A percentile compares a stretch with the other conserved stretches of the same genome.
These are phyloP conservation scores for Symbiodinium natans DNA, from an alignment of 73 alveolate genomes.

Conservation along the genomic window DNA sequence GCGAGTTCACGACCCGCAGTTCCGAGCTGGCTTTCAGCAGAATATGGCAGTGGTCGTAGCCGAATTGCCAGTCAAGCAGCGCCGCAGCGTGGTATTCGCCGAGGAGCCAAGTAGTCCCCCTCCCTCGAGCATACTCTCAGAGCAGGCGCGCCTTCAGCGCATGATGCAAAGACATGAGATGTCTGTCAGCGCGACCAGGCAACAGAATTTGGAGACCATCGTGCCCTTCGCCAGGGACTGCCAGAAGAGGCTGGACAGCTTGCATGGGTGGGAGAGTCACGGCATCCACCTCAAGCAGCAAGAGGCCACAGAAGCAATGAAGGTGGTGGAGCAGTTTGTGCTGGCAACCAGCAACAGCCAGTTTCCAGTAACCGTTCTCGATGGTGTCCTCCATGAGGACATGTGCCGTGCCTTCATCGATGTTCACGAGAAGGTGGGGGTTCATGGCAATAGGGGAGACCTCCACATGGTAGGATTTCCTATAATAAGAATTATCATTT, in stretches of 20 bases:
- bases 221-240: slow-evolving; percentile 12
- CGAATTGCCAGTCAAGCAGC: background rate
- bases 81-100: slow-evolving; percentile 39
- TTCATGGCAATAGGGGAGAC: too few species aligned
- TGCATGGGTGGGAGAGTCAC: slow-evolving; percentile 23
- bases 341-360: slow-evolving; percentile 6
- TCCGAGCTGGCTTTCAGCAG: too few species aligned
- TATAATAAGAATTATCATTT: too few species aligned
- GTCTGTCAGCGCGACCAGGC: background rate
- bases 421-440: slow-evolving; percentile 24
- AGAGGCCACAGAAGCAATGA: background rate
- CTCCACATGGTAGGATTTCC: too few species aligned
- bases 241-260: slow-evolving; percentile 24
- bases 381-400: slow-evolving; percentile 5
- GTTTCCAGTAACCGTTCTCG: slow-evolving; percentile 22
- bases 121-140: background rate
- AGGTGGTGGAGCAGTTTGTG: background rate
- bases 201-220: slow-evolving; percentile 4
- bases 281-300: background rate
- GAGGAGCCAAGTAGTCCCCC: slow-evolving; percentile 13
- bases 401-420: slow-evolving; percentile 5
- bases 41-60: background rate
- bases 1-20: too few species aligned
- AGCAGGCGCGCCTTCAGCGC: background rate
- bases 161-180: background rate